Evolutionary conservation across 2,329 filamentous ascomycete species (phyloP).

Genomic region (Nigrospora oryzae): DNA sequence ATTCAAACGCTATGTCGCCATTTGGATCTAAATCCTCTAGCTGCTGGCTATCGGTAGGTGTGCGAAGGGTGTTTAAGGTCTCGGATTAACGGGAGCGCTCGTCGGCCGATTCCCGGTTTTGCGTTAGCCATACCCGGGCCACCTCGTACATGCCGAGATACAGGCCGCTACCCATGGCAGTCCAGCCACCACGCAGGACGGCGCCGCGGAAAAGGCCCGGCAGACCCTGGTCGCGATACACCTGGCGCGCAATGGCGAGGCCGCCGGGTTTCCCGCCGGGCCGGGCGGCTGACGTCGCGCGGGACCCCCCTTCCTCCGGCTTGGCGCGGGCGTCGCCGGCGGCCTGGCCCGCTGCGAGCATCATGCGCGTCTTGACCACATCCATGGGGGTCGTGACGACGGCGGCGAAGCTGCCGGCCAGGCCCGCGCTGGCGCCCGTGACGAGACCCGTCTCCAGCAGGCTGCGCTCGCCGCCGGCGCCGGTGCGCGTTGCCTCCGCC

Average conservation of each 20-base stretch:
- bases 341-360: constrained; percentile 56
- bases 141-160: constrained; percentile 85
- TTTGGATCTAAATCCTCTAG: no score
- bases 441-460: constrained; percentile 61
- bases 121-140: constrained; percentile 55
- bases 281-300: constrained; percentile 13
- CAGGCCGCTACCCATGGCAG: constrained; percentile 70
- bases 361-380: constrained; percentile 83
- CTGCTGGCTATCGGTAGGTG: no score
- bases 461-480: constrained; percentile 1
- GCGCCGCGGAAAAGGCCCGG: constrained; percentile 73
- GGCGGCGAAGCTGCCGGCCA: constrained; percentile 67
- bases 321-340: constrained; percentile 7
- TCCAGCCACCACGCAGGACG: constrained; percentile 67
- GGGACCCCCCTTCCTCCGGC: neutral
- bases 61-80: no score
- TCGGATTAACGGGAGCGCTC: neutral
- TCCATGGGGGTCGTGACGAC: constrained; percentile 83
- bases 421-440: constrained; percentile 65
- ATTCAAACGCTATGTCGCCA: no score
- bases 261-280: constrained; percentile 26
- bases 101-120: constrained; percentile 19
- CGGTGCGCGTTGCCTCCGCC: neutral
- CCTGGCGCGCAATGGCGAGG: constrained; percentile 53
- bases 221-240: constrained; percentile 59